A percentile compares a stretch with the other conserved stretches of the same genome.
Conservation (phyloP, 306 rosid species). For the Quercus ilex region DNA sequence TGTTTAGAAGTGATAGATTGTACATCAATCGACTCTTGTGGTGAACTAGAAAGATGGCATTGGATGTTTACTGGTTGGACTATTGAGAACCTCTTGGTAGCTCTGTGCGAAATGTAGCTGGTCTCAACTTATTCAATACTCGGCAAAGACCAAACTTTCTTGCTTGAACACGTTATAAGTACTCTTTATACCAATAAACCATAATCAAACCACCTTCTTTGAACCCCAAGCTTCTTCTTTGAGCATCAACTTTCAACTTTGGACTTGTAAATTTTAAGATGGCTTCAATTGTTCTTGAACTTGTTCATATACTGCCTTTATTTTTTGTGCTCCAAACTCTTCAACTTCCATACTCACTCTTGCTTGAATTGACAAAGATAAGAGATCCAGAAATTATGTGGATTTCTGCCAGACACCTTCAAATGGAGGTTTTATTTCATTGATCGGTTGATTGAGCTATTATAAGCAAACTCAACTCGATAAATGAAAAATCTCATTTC, state of each 20-base stretch:
- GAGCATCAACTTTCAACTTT: neutral
- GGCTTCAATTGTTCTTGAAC: neutral
- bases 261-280: neutral
- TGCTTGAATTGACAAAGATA: neutral
- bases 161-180: neutral
- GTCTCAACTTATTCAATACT: neutral
- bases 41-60: neutral
- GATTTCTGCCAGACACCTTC: neutral
- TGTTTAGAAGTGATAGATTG: neutral
- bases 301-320: neutral
- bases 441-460: neutral
- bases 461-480: neutral
- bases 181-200: no score
- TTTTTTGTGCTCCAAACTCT: neutral
- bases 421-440: neutral
- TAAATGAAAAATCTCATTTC: neutral
- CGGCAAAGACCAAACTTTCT: neutral
- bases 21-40: neutral
- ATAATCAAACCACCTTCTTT: neutral
- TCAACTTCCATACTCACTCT: neutral
- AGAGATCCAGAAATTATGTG: neutral
- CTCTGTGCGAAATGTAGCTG: neutral
- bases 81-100: neutral
- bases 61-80: neutral
- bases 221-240: neutral